phyloP scores from a whole-genome alignment of 805 yeast genomes.

The Kuraishia hungarica region DNA sequence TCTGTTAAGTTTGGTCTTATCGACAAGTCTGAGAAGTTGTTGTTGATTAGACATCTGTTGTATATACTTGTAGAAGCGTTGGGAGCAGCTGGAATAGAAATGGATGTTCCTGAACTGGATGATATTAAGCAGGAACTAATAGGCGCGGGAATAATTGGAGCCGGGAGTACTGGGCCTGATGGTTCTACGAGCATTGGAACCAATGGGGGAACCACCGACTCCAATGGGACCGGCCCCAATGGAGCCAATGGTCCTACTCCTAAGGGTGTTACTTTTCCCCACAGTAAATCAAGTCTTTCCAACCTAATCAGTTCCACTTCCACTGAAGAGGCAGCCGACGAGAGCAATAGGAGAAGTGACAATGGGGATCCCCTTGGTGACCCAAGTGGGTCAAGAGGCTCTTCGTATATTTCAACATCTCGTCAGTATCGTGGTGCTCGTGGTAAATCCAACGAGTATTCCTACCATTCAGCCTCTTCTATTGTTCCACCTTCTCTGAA shows the following conservation, averaged over 20 bases:
- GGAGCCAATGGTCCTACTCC: too few relatives aligned
- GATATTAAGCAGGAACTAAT: constrained; percentile 8
- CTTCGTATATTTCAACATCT: background rate
- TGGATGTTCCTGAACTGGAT: constrained; percentile 11
- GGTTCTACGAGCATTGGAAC: too few relatives aligned
- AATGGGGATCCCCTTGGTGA: too few relatives aligned
- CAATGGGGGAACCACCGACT: too few relatives aligned
- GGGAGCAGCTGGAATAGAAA: constrained; percentile 7
- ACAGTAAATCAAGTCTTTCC: background rate
- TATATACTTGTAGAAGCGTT: constrained; percentile 13
- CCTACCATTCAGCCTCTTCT: background rate
- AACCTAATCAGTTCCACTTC: background rate
- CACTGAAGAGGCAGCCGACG: too few relatives aligned
- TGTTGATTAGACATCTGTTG: constrained; percentile 13
- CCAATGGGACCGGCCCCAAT: too few relatives aligned
- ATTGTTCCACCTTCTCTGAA: background rate
- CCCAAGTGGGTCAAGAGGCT: too few relatives aligned
- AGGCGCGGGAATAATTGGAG: background rate
- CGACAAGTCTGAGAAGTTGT: constrained; percentile 11
- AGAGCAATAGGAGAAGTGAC: background rate
- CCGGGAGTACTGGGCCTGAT: background rate
- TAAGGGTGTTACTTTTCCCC: too few relatives aligned
- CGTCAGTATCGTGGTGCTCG: background rate
- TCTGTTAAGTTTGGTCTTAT: constrained; percentile 1
- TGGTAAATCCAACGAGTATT: background rate